phyloP scores from a whole-genome alignment of 2,329 filamentous ascomycete species.

The Colletotrichum phormii region DNA sequence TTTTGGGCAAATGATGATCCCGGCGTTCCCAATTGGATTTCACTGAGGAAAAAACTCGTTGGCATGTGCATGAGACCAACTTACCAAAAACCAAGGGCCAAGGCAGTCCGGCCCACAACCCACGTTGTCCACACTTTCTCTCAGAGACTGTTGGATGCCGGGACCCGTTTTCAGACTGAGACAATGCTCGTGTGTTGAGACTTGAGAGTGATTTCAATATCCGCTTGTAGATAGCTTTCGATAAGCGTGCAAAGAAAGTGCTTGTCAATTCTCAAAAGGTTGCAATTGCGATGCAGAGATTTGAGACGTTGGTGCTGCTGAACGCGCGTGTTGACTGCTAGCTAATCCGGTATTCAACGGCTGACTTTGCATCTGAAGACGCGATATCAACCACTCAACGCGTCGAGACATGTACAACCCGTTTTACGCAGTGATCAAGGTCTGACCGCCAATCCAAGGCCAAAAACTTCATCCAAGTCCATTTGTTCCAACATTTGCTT shows the following conservation, averaged over 20 bases:
- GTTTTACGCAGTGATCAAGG: not conserved
- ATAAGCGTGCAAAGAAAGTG: no score
- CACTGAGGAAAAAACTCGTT: not conserved
- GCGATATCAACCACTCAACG: slow-evolving; percentile 25
- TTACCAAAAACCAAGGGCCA: not conserved
- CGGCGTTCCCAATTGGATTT: slow-evolving; percentile 29
- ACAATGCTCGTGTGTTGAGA: slow-evolving; percentile 25
- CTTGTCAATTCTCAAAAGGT: not conserved
- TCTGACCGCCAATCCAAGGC: not conserved
- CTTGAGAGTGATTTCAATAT: not conserved
- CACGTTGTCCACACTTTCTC: not conserved
- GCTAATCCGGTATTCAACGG: not conserved
- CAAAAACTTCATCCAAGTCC: not conserved
- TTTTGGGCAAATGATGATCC: slow-evolving; percentile 16
- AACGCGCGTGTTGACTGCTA: not conserved
- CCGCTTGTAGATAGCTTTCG: not conserved
- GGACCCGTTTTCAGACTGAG: slow-evolving; percentile 34
- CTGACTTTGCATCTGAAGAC: slow-evolving; percentile 10
- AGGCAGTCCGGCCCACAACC: slow-evolving; percentile 10
- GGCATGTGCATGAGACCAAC: not conserved
- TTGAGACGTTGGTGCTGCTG: not conserved
- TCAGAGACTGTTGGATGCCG: not conserved
- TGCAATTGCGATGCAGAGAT: not conserved
- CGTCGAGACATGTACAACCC: not conserved
- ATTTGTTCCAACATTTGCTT: not conserved